These are phyloP conservation scores for Aegilops bicornis DNA, from an alignment of 176 grass and related monocot species.

Conservation along the genomic window DNA sequence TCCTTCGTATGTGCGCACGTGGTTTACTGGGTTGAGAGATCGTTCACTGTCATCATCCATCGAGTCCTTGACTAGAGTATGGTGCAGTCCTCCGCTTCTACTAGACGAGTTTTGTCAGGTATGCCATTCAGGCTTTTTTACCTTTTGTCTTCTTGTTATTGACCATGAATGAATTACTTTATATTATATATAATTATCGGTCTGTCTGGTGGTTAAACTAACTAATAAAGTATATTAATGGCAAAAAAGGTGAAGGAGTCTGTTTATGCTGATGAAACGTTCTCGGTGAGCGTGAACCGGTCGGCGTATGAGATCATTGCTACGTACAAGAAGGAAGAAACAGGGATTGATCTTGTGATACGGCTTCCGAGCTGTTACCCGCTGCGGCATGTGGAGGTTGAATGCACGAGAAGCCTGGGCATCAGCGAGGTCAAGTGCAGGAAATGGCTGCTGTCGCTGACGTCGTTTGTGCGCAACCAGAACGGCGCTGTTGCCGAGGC, in stretches of 20 bases:
- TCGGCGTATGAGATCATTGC: constrained; percentile 84
- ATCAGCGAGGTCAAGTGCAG: constrained; percentile 88
- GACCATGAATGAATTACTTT: neutral
- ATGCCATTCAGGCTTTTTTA: neutral
- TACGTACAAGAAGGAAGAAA: constrained; percentile 98
- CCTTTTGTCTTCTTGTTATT: neutral
- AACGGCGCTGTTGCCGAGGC: constrained; percentile 91
- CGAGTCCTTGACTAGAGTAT: constrained; percentile 82
- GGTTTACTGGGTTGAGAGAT: constrained; percentile 84
- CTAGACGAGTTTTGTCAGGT: constrained; percentile 91
- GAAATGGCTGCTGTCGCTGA: constrained; percentile 90
- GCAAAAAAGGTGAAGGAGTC: constrained; percentile 67
- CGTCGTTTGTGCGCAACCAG: constrained; percentile 82
- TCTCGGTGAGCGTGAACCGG: constrained; percentile 78
- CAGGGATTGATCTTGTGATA: constrained; percentile 93
- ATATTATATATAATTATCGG: neutral
- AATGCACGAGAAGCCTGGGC: constrained; percentile 80
- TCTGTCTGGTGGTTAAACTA: neutral
- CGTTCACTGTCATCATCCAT: constrained; percentile 52
- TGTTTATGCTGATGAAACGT: constrained; percentile 74
- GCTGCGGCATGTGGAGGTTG: constrained; percentile 86
- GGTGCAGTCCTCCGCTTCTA: constrained; percentile 91
- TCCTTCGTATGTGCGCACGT: constrained; percentile 84
- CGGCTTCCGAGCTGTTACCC: constrained; percentile 81
- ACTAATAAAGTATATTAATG: neutral